Conservation (phyloP, 371 early-diverging fungal species). For the Syncephalastrum racemosum region DNA sequence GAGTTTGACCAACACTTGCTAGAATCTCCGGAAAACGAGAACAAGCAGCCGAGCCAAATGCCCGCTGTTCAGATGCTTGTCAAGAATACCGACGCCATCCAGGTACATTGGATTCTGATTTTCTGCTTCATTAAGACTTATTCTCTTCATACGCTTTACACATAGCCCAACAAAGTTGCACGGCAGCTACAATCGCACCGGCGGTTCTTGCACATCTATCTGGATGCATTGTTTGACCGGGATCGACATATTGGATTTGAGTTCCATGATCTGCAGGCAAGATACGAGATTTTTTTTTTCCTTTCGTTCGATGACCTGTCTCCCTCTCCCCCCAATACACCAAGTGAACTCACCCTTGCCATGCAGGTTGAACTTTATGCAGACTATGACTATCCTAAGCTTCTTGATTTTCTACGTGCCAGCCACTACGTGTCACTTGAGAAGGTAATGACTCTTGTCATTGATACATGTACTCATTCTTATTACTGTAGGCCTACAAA, state of each 20-base stretch:
- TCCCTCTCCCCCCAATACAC: background rate
- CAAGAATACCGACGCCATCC: conserved; percentile 81
- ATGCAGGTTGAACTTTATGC: conserved; percentile 85
- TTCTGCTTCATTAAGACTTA: background rate
- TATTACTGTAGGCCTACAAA: conserved; percentile 66
- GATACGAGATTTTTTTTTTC: conserved; percentile 1
- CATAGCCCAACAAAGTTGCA: conserved; percentile 64
- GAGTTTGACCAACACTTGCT: conserved; percentile 76
- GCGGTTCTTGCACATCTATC: conserved; percentile 76
- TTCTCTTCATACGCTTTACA: background rate
- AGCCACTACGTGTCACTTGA: conserved; percentile 79
- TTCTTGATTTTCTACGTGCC: conserved; percentile 82
- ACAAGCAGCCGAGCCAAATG: conserved; percentile 35
- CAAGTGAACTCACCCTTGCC: conserved; percentile 1
- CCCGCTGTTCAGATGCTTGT: conserved; percentile 80
- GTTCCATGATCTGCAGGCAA: conserved; percentile 79
- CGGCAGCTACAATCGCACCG: conserved; percentile 58
- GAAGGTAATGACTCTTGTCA: conserved; percentile 34
- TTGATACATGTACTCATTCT: conserved; percentile 1
- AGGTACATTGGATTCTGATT: conserved; percentile 43
- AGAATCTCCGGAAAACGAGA: conserved; percentile 23
- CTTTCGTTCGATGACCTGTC: background rate
- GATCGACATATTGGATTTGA: conserved; percentile 75
- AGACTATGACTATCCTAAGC: conserved; percentile 75
- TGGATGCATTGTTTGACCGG: conserved; percentile 82